Conservation (phyloP, 495 filamentous ascomycete genomes). For the Daldinia caldariorum region DNA sequence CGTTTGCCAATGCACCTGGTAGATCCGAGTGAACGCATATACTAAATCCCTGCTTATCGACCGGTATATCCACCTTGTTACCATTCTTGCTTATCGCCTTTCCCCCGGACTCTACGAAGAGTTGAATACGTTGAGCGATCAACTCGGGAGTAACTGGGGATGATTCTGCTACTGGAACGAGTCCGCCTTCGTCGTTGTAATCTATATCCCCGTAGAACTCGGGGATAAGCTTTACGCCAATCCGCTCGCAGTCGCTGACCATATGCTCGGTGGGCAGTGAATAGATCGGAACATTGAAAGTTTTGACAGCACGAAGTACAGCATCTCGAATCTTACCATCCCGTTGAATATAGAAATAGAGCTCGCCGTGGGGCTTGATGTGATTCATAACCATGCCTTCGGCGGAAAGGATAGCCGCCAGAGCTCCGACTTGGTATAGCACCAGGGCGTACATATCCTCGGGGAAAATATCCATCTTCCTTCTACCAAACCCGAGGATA, state of each 20-base stretch:
- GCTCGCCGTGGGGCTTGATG: conserved; percentile 67
- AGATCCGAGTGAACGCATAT: conserved; percentile 47
- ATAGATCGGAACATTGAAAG: conserved; percentile 64
- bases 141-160: conserved; percentile 25
- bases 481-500: conserved; percentile 69
- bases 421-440: conserved; percentile 68
- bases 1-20: conserved; percentile 43
- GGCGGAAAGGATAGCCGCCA: conserved; percentile 64
- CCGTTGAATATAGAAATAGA: conserved; percentile 67
- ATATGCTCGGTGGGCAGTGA: conserved; percentile 61
- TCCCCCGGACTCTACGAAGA: conserved; percentile 13
- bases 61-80: conserved; percentile 24
- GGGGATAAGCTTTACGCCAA: conserved; percentile 64
- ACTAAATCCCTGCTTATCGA: conserved; percentile 36
- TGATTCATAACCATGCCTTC: conserved; percentile 66
- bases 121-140: conserved; percentile 19
- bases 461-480: conserved; percentile 63
- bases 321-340: conserved; percentile 62
- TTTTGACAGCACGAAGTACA: conserved; percentile 58
- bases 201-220: conserved; percentile 69
- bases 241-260: conserved; percentile 62
- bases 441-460: conserved; percentile 67
- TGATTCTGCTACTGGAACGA: conserved; percentile 32
- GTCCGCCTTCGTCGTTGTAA: conserved; percentile 57
- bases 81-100: conserved; percentile 18